Conservation (phyloP, 2,329 filamentous ascomycete species). For the Bipolaris zeicola region DNA sequence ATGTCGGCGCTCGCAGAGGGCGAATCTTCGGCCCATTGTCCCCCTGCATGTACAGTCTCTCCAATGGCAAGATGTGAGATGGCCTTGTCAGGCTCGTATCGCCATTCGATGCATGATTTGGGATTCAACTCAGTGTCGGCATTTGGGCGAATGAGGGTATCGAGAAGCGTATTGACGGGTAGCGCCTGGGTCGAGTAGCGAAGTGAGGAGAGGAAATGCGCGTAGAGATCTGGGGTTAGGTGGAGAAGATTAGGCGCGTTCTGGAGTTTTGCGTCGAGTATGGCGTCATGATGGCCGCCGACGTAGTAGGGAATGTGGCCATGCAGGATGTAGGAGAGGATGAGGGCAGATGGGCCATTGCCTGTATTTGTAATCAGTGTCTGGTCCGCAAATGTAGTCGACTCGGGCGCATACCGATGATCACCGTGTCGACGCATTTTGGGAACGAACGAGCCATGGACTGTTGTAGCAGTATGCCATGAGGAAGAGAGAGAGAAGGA, state of each 20-base stretch:
- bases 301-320: conserved; percentile 64
- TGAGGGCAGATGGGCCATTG: conserved; percentile 66
- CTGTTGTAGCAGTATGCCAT: conserved; percentile 41
- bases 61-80: conserved; percentile 62
- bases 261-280: conserved; percentile 62
- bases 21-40: conserved; percentile 64
- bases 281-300: conserved; percentile 61
- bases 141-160: conserved; percentile 64
- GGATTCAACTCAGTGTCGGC: conserved; percentile 62
- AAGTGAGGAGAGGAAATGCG: conserved; percentile 64
- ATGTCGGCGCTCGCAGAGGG: conserved; percentile 61
- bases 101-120: conserved; percentile 61
- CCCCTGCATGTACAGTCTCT: conserved; percentile 57
- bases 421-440: conserved; percentile 49
- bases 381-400: not conserved
- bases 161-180: conserved; percentile 64
- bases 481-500: conserved; percentile 19
- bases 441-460: conserved; percentile 48
- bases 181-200: conserved; percentile 67
- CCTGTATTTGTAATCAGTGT: conserved; percentile 51
- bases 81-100: conserved; percentile 56
- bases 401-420: conserved; percentile 40
- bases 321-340: conserved; percentile 67
- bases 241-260: conserved; percentile 55
- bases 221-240: conserved; percentile 57